phyloP scores from a whole-genome alignment of 306 rosid species.

The Pyrus betulifolia region DNA sequence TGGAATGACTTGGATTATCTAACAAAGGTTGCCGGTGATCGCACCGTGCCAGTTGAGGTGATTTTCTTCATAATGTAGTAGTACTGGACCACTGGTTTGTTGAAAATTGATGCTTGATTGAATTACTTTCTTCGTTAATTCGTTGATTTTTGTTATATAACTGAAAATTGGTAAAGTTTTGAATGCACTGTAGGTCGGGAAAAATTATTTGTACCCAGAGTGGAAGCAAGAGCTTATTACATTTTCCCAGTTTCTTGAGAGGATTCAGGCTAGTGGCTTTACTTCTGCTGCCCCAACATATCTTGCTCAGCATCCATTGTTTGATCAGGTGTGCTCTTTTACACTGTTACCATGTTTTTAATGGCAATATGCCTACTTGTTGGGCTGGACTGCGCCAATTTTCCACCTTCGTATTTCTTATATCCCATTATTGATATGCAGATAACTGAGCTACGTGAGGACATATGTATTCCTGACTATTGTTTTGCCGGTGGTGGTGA shows the following conservation, averaged over 20 bases:
- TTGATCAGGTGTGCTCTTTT: slow-evolving; percentile 66
- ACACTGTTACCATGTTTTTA: background rate
- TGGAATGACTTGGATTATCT: slow-evolving; percentile 81
- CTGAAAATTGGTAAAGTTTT: slow-evolving; percentile 34
- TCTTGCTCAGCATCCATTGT: slow-evolving; percentile 89
- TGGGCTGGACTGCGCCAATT: background rate
- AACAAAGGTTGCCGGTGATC: slow-evolving; percentile 66
- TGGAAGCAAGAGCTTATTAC: slow-evolving; percentile 91
- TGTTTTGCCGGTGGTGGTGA: slow-evolving; percentile 87
- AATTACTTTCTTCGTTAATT: background rate
- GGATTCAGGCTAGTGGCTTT: slow-evolving; percentile 45
- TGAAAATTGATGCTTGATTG: background rate
- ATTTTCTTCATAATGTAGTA: slow-evolving; percentile 10
- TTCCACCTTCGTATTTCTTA: background rate
- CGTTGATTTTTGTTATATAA: background rate
- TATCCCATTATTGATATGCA: slow-evolving; percentile 23
- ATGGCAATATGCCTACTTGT: background rate
- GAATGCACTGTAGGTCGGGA: slow-evolving; percentile 66
- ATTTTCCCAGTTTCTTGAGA: slow-evolving; percentile 79
- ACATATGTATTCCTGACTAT: slow-evolving; percentile 86
- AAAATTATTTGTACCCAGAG: slow-evolving; percentile 60
- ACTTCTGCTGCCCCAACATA: slow-evolving; percentile 58
- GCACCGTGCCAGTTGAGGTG: slow-evolving; percentile 95
- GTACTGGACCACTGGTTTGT: background rate
- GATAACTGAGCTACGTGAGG: slow-evolving; percentile 74